These are phyloP conservation scores for Candida endomychidarum DNA, from an alignment of 805 yeast species.

Conservation along the genomic window DNA sequence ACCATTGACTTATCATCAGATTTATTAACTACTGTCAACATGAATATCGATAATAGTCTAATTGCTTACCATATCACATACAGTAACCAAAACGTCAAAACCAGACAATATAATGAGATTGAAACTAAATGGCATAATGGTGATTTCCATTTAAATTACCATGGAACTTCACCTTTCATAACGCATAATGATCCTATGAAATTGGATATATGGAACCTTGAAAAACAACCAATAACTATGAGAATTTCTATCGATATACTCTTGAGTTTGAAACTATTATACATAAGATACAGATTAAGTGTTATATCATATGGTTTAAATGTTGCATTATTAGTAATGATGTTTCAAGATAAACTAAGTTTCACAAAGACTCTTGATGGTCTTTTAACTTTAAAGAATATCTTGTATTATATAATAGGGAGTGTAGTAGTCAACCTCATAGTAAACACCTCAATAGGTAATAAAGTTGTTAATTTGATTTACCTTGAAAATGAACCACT, in stretches of 20 bases:
- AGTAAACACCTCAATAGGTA: slow-evolving; percentile 2
- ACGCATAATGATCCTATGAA: slow-evolving; percentile 48
- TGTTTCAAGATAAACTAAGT: slow-evolving; percentile 45
- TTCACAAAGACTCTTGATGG: slow-evolving; percentile 38
- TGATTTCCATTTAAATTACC: slow-evolving; percentile 45
- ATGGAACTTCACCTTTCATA: slow-evolving; percentile 69
- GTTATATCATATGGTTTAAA: slow-evolving; percentile 69
- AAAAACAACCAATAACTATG: slow-evolving; percentile 17
- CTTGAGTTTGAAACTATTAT: slow-evolving; percentile 64
- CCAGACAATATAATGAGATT: slow-evolving; percentile 65
- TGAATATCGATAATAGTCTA: slow-evolving; percentile 13
- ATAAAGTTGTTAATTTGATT: slow-evolving; percentile 5
- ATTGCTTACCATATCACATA: slow-evolving; percentile 7
- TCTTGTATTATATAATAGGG: slow-evolving; percentile 27
- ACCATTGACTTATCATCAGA: neutral
- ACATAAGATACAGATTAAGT: slow-evolving; percentile 75
- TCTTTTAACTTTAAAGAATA: slow-evolving; percentile 6
- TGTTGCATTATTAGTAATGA: slow-evolving; percentile 50
- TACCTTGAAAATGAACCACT: slow-evolving; percentile 8
- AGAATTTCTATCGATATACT: slow-evolving; percentile 47
- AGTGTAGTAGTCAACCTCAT: slow-evolving; percentile 32
- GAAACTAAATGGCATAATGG: slow-evolving; percentile 75
- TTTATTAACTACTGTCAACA: slow-evolving; percentile 9
- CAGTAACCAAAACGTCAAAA: neutral
- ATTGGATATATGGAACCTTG: slow-evolving; percentile 50